phyloP scores from a whole-genome alignment of 1,284 basidiomycete genomes.

The Trametes sp. region DNA sequence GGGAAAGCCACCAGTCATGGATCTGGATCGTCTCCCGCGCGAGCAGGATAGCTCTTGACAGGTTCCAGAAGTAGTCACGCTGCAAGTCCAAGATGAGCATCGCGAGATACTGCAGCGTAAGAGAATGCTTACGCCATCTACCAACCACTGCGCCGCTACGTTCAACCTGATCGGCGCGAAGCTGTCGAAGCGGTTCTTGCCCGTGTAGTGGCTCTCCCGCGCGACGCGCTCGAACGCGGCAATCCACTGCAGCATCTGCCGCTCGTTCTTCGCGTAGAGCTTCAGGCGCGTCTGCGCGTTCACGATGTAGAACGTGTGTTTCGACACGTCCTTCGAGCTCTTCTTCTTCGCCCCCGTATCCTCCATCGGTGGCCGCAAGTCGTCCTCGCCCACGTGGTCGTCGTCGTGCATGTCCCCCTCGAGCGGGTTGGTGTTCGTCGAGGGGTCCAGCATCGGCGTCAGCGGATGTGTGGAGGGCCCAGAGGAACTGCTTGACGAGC shows the following conservation, averaged over 20 bases:
- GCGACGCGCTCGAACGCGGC: constrained; percentile 90
- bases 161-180: constrained; percentile 95
- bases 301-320: constrained; percentile 94
- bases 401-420: constrained; percentile 27
- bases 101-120: background rate
- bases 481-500: constrained; percentile 34
- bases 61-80: constrained; percentile 97
- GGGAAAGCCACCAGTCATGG: constrained; percentile 96
- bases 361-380: constrained; percentile 32
- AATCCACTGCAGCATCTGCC: constrained; percentile 98
- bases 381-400: constrained; percentile 34
- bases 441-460: constrained; percentile 74
- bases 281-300: constrained; percentile 93
- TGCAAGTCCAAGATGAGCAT: constrained; percentile 40
- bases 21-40: constrained; percentile 93
- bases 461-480: constrained; percentile 45
- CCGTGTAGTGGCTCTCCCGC: constrained; percentile 80
- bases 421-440: constrained; percentile 72
- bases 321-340: constrained; percentile 67
- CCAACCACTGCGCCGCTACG: constrained; percentile 97
- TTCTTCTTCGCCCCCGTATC: constrained; percentile 47
- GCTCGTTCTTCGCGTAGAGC: constrained; percentile 90
- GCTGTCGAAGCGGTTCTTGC: constrained; percentile 89
- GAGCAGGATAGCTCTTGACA: constrained; percentile 92
- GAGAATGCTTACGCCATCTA: constrained; percentile 83